Conservation (phyloP, 2,329 filamentous ascomycete genomes). For the Saccharata proteae region DNA sequence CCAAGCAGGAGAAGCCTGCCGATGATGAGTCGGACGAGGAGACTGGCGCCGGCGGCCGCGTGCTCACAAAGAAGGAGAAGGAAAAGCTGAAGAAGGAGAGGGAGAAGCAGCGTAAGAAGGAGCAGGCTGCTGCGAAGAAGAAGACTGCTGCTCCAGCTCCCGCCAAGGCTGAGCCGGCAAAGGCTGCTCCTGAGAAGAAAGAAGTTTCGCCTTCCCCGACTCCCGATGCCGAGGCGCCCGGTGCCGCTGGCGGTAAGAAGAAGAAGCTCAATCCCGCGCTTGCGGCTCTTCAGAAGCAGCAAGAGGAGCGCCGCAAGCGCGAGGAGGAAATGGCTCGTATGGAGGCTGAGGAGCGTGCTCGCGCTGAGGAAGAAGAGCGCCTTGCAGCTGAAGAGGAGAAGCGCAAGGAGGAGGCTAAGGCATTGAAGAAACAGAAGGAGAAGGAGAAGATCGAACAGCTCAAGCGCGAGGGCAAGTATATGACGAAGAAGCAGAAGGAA, state of each 20-base stretch:
- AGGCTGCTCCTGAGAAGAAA: conserved; percentile 26
- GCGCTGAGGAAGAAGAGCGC: conserved; percentile 54
- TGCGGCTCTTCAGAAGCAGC: conserved; percentile 64
- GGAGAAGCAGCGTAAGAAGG: conserved; percentile 97
- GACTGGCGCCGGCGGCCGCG: conserved; percentile 37
- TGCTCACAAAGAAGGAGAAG: conserved; percentile 97
- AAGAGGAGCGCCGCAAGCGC: conserved; percentile 57
- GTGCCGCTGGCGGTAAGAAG: conserved; percentile 52
- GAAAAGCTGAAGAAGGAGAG: conserved; percentile 96
- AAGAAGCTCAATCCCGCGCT: conserved; percentile 80
- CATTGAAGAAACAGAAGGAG: conserved; percentile 72
- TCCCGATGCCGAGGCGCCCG: conserved; percentile 20
- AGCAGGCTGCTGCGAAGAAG: conserved; percentile 56
- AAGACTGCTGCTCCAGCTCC: conserved; percentile 41
- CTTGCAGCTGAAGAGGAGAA: conserved; percentile 54
- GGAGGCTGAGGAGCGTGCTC: conserved; percentile 51
- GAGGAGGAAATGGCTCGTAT: conserved; percentile 52
- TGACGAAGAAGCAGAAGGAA: conserved; percentile 77
- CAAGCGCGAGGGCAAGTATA: conserved; percentile 77
- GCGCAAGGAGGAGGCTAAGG: conserved; percentile 60
- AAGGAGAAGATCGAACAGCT: conserved; percentile 78
- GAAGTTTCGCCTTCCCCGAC: conserved; percentile 21
- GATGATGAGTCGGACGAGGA: conserved; percentile 26
- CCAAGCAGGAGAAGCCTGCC: conserved; percentile 21
- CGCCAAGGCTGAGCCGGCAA: conserved; percentile 31